Percentiles rank a stretch among this genome's conserved stretches.
These are phyloP conservation scores for Candida boidinii DNA, from an alignment of 805 yeast genomes.

Conservation along the genomic window DNA sequence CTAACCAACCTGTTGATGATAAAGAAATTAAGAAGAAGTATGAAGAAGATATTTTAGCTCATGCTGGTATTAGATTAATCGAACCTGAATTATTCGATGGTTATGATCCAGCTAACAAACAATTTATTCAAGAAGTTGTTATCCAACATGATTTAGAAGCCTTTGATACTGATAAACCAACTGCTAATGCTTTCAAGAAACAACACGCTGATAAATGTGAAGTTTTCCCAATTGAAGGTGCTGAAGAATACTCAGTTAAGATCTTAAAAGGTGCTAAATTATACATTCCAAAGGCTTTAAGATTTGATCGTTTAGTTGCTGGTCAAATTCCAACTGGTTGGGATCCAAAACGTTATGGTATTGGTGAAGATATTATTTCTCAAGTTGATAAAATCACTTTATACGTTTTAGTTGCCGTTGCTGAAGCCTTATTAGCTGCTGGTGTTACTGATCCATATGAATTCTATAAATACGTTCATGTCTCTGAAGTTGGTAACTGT, in stretches of 20 bases:
- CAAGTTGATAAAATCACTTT: slow-evolving; percentile 97
- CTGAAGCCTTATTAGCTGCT: slow-evolving; percentile 85
- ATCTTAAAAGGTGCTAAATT: slow-evolving; percentile 90
- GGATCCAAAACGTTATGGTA: slow-evolving; percentile 93
- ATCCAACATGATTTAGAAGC: slow-evolving; percentile 95
- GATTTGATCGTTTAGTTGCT: slow-evolving; percentile 66
- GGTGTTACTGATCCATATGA: slow-evolving; percentile 99
- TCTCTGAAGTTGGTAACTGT: slow-evolving; percentile 98
- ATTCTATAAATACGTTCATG: slow-evolving; percentile 96
- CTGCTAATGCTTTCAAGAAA: slow-evolving; percentile 88
- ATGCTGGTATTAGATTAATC: slow-evolving; percentile 92
- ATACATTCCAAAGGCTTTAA: slow-evolving; percentile 80
- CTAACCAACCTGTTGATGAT: slow-evolving; percentile 89
- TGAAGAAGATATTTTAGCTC: slow-evolving; percentile 81
- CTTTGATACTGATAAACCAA: slow-evolving; percentile 89
- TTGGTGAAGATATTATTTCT: slow-evolving; percentile 80
- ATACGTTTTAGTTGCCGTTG: slow-evolving; percentile 87
- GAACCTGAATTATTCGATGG: slow-evolving; percentile 94
- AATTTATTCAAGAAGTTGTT: slow-evolving; percentile 89
- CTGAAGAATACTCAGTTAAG: slow-evolving; percentile 88
- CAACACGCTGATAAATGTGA: slow-evolving; percentile 95
- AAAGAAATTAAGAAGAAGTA: slow-evolving; percentile 87
- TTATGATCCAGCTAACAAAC: slow-evolving; percentile 91
- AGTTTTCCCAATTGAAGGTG: slow-evolving; percentile 76
- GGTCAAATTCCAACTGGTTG: slow-evolving; percentile 99